Evolutionary conservation across 2,329 filamentous ascomycete species (phyloP).

Genomic region (Fusarium sulawesiense): DNA sequence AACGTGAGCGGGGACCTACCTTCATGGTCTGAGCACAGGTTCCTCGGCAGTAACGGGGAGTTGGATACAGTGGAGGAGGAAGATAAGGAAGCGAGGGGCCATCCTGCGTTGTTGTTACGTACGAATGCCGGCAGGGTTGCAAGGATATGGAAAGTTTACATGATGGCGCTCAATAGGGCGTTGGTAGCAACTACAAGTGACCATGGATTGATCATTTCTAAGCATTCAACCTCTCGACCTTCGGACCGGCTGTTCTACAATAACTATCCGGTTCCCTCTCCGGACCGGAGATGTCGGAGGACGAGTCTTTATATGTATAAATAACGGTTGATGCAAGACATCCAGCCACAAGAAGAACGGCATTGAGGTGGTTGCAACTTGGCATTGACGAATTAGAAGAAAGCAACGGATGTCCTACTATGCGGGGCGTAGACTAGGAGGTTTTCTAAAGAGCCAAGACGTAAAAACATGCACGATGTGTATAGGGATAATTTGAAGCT

Average conservation of each 20-base stretch:
- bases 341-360: neutral
- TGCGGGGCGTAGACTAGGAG: constrained; percentile 19
- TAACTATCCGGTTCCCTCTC: neutral
- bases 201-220: neutral
- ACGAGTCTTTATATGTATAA: neutral
- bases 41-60: constrained; percentile 26
- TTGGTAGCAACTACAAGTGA: neutral
- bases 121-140: constrained; percentile 14
- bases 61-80: constrained; percentile 6
- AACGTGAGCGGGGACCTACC: constrained; percentile 6
- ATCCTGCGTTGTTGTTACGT: constrained; percentile 36
- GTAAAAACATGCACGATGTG: constrained; percentile 4
- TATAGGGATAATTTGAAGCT: constrained; percentile 1
- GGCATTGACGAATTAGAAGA: constrained; percentile 32
- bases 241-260: neutral
- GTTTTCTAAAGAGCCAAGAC: constrained; percentile 14
- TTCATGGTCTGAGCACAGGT: constrained; percentile 8
- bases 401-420: neutral
- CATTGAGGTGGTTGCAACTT: constrained; percentile 13
- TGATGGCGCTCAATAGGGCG: constrained; percentile 24
- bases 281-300: constrained; percentile 9
- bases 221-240: neutral
- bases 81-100: constrained; percentile 18
- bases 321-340: neutral
- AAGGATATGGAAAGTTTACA: constrained; percentile 11